Base-by-base conservation (phyloP, 176 grass and related monocot species). In the Themeda triandra region DNA sequence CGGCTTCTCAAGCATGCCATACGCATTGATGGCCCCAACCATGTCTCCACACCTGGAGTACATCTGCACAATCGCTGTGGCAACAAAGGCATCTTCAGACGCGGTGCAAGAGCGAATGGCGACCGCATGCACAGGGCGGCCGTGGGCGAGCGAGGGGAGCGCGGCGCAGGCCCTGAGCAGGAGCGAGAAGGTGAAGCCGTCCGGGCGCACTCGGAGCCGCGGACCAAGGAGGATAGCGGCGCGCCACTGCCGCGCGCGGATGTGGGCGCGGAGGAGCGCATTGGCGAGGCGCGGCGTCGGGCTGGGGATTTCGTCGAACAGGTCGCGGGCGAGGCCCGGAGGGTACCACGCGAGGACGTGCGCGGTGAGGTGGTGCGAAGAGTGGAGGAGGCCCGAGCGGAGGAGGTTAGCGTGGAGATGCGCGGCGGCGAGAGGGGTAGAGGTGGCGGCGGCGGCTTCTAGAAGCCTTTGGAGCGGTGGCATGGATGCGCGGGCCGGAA, bases 281-380 rank as follows among this genome's bases (percentile, higher is more conserved):
- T 96, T 96, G 35, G 40, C 82, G 5, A 94, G 92, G 80, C 66
- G 80, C 59, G 87, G 83, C 25, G 83, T 78, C 66, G 86, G 89
- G 29, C 9, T 30, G 25, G 81, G 80, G 29, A 92, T 92, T 94
- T 92, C 92, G 23, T 94, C 86, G 80, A 94, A 92, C 81, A 92
- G 80, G 73, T 71, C n/a, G 66, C 75, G 84, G 41, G 92, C 89
- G 46, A 44, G 25, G 19, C 18, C 39, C 14, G 69, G 32, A 67
- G 71, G 81, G 39, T 88, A 76, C 17, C 77, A 75, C 39, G 74
- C 74, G 14, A 89, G 66, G 13, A 86, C 80, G 18, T 6, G 41
- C 3, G 84, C 78, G 24, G 79, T 71, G 48, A 87, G 77, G 60
- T 73, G 82, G 76, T 83, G 84, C 2, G 71, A 35, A 48, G 63